Evolutionary conservation across 352 stramenopile species (phyloP).

Genomic region (Phytopythium aichiense): DNA sequence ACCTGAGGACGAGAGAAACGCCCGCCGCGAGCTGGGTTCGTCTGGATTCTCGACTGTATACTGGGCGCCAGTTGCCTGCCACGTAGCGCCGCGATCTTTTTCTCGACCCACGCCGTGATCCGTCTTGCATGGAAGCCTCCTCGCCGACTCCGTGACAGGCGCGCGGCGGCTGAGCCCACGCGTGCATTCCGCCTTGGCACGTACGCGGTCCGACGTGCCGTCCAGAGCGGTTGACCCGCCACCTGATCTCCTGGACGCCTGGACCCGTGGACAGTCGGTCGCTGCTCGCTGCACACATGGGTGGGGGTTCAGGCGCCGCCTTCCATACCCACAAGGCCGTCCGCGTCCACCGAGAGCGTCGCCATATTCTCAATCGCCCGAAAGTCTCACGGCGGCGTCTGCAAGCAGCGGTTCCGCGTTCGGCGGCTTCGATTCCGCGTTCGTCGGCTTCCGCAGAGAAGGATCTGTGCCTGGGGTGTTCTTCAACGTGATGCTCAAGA

Average conservation of each 20-base stretch:
- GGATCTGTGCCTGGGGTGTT: not conserved
- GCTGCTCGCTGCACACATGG: too few relatives aligned
- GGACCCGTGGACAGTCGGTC: too few relatives aligned
- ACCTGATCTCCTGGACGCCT: too few relatives aligned
- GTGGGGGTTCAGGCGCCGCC: too few relatives aligned
- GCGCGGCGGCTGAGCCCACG: not conserved
- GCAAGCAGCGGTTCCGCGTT: too few relatives aligned
- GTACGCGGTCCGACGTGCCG: not conserved
- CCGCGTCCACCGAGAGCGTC: too few relatives aligned
- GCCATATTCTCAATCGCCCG: too few relatives aligned
- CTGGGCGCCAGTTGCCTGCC: not conserved
- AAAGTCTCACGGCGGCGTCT: too few relatives aligned
- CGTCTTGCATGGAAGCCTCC: too few relatives aligned
- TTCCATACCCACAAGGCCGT: too few relatives aligned
- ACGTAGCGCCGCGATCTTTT: constrained; percentile 1
- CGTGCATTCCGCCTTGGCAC: not conserved
- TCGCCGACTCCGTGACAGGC: not conserved
- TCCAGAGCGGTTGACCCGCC: too few relatives aligned
- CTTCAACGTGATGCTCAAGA: constrained; percentile 1
- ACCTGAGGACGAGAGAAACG: too few relatives aligned
- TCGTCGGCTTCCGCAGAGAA: not conserved
- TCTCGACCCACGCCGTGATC: not conserved
- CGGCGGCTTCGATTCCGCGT: not conserved
- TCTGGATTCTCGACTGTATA: not conserved
- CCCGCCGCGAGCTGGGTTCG: not conserved